Conservation (phyloP, 305 asterid species). For the Fraxinus albicans region DNA sequence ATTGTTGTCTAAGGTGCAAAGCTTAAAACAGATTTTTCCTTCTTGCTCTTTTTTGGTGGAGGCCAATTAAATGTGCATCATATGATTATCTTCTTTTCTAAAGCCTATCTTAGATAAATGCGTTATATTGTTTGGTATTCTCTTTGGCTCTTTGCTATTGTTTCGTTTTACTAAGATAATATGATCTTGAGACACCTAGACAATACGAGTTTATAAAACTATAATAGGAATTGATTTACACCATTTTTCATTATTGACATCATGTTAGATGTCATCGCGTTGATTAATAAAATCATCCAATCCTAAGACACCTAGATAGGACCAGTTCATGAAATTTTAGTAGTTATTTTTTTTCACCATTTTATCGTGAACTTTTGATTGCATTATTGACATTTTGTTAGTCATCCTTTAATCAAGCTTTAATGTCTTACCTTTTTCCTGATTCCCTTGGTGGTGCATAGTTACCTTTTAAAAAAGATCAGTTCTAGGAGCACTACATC, state of each 20-base stretch:
- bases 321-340: background rate
- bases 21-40: background rate
- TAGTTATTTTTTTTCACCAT: background rate
- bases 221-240: background rate
- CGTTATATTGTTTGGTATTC: background rate
- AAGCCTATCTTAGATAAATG: background rate
- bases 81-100: background rate
- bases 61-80: background rate
- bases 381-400: background rate
- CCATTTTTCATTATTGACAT: background rate
- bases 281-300: background rate
- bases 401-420: background rate
- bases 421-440: background rate
- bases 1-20: slow-evolving; percentile 77
- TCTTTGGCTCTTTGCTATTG: background rate
- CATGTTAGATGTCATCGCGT: background rate
- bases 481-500: slow-evolving; percentile 1
- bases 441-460: background rate
- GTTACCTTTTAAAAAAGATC: background rate
- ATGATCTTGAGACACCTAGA: background rate
- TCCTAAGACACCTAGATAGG: background rate
- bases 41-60: background rate
- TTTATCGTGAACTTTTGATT: background rate
- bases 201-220: background rate
- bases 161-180: background rate